phyloP scores from a whole-genome alignment of 2,329 filamentous ascomycete species.

The Fusarium gaditjirri region DNA sequence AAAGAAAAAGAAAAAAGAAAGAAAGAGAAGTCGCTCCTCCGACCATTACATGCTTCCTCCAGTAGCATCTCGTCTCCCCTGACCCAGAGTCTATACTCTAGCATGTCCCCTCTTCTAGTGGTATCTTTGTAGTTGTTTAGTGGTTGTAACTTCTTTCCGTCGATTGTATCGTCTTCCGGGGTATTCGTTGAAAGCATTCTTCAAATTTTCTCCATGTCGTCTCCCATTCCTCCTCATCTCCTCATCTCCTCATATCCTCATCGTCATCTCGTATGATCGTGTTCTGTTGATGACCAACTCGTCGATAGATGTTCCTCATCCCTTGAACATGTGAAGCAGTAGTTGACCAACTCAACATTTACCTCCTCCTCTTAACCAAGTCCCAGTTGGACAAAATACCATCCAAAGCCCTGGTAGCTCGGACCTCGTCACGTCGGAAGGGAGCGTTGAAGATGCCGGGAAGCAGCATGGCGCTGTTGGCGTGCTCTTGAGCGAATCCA shows the following conservation, averaged over 20 bases:
- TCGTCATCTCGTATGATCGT: conserved; percentile 3
- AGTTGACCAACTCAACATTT: conserved; percentile 28
- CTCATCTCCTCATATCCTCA: background rate
- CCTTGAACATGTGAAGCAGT: background rate
- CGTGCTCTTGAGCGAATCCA: conserved; percentile 81
- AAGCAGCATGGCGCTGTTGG: conserved; percentile 74
- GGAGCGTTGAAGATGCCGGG: conserved; percentile 70
- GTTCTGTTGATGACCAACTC: background rate
- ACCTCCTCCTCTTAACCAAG: conserved; percentile 58
- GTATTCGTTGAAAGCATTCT: conserved; percentile 21
- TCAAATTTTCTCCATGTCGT: conserved; percentile 10
- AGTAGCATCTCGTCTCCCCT: background rate
- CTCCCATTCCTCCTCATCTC: background rate
- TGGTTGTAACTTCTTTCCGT: conserved; percentile 24
- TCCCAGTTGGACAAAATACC: conserved; percentile 62
- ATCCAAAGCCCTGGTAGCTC: conserved; percentile 65
- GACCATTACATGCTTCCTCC: conserved; percentile 32
- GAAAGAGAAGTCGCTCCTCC: conserved; percentile 28
- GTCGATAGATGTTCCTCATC: background rate
- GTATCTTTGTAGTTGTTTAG: conserved; percentile 22
- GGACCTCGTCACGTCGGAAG: conserved; percentile 68
- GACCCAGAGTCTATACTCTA: conserved; percentile 22
- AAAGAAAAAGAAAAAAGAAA: conserved; percentile 3
- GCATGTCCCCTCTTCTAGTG: conserved; percentile 30
- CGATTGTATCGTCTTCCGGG: conserved; percentile 8